These are phyloP conservation scores for Diaporthe citriasiana DNA, from an alignment of 2,329 filamentous ascomycete genomes.

Conservation along the genomic window DNA sequence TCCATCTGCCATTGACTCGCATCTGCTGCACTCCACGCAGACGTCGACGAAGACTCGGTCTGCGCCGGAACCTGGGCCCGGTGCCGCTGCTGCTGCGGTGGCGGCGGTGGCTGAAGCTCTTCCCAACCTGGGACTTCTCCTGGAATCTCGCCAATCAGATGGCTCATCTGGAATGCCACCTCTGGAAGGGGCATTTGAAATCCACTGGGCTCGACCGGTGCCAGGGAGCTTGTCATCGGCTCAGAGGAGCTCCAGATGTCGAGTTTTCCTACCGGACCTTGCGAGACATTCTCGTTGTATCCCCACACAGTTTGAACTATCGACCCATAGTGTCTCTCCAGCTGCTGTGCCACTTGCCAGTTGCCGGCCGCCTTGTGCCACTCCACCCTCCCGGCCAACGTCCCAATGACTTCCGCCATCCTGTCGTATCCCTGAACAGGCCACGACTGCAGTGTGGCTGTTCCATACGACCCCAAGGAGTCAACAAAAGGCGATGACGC, in stretches of 20 bases:
- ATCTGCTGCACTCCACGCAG: neutral
- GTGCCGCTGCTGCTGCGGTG: neutral
- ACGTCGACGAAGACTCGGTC: neutral
- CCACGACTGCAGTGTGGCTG: neutral
- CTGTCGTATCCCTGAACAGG: neutral
- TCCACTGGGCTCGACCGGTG: neutral
- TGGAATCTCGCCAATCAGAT: neutral
- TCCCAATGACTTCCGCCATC: neutral
- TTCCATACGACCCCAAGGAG: neutral
- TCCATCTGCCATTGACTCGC: neutral
- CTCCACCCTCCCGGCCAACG: neutral
- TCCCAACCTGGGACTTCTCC: neutral
- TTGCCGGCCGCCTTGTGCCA: conserved; percentile 24
- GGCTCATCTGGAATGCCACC: neutral
- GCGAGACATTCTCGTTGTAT: neutral
- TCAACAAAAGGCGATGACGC: neutral
- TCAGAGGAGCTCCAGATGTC: conserved; percentile 6
- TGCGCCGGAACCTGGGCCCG: neutral
- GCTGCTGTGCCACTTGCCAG: conserved; percentile 29
- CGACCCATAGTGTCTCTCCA: neutral
- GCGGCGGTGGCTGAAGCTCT: neutral
- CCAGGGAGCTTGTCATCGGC: neutral
- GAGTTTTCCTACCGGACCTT: neutral
- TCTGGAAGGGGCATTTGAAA: neutral
- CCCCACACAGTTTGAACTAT: conserved; percentile 19